phyloP scores from a whole-genome alignment of 495 filamentous ascomycete species.

The Penicillium turbatum region DNA sequence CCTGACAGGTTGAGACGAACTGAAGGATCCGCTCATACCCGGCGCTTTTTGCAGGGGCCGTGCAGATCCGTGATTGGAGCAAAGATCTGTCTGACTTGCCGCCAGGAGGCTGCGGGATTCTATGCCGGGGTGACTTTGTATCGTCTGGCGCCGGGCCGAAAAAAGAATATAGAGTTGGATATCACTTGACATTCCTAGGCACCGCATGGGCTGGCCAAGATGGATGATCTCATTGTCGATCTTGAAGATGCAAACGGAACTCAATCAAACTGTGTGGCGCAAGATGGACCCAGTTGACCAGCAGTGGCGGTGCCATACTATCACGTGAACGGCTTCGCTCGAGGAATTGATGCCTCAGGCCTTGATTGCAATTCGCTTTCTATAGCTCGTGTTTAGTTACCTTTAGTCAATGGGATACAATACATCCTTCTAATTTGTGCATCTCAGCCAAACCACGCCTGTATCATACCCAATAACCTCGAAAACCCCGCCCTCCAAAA shows the following conservation, averaged over 20 bases:
- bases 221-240: slow-evolving; percentile 15
- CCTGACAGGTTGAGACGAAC: slow-evolving; percentile 10
- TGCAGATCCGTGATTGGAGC: slow-evolving; percentile 12
- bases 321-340: slow-evolving; percentile 17
- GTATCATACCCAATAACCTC: background rate
- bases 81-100: slow-evolving; percentile 16
- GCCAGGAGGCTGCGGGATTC: slow-evolving; percentile 17
- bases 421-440: background rate
- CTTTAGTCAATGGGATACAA: background rate
- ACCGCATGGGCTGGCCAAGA: slow-evolving; percentile 20
- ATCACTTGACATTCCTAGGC: slow-evolving; percentile 9
- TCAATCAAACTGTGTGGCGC: background rate
- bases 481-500: background rate
- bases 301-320: slow-evolving; percentile 7
- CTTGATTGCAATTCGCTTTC: slow-evolving; percentile 1
- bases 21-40: slow-evolving; percentile 19
- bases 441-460: background rate
- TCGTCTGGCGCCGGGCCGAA: slow-evolving; percentile 15
- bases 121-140: background rate
- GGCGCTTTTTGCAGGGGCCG: slow-evolving; percentile 9
- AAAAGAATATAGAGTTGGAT: slow-evolving; percentile 6
- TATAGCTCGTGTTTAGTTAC: background rate
- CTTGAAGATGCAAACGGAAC: slow-evolving; percentile 18
- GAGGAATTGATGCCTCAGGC: slow-evolving; percentile 22
- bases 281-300: background rate